Evolutionary conservation across 164 flowering plant genomes (phyloP), one percentile per base, ranked within the genome.

Genomic region (Magnolia sinica): DNA sequence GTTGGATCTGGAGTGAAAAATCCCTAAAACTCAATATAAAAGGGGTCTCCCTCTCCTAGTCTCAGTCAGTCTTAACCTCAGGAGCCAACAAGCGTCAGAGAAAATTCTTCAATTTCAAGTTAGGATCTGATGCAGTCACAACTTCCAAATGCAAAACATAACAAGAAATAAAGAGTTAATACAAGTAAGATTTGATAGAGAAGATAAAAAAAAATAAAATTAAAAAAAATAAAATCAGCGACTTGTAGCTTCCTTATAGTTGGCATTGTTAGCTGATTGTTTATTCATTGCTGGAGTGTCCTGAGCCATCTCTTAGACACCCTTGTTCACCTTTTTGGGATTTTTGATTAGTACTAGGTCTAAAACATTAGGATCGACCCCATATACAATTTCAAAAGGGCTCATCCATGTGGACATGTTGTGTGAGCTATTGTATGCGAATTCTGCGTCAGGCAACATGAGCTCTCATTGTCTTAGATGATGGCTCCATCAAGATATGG

Each of bases 361-460:
- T 14, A 68, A 68, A 6, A 68, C 71, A 24, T 8, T 68, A 2
- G 71, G 71, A 24, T 22, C 11, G 49, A 11, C 16, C 11, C 71
- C 71, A 27, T 68, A 68, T 8, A 68, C 7, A 27, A 68, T 31
- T 31, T 68, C 71, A 22, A 68, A 68, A n/a, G 71, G 71, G 27
- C 45, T 24, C 49, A 20, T 68, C 23, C 16, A 11, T 2, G 49
- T 68, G 9, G 49, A 68, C 16, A 1, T 68, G 19, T 68, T 68
- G 71, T 6, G 19, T 3, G 71, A 24, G 37, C 49, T 68, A 5
- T 68, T 68, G 13, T 68, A 68, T 1, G 70, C 70, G 8, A 68
- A 68, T 10, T 68, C 11, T 6, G 45, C 70, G 19, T 68, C 6
- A 14, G 45, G 19, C 6, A 68, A 45, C 5, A 24, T 16, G 16